Conservation (phyloP, 192 early-diverging fungal species). For the Ambispora gerdemannii region DNA sequence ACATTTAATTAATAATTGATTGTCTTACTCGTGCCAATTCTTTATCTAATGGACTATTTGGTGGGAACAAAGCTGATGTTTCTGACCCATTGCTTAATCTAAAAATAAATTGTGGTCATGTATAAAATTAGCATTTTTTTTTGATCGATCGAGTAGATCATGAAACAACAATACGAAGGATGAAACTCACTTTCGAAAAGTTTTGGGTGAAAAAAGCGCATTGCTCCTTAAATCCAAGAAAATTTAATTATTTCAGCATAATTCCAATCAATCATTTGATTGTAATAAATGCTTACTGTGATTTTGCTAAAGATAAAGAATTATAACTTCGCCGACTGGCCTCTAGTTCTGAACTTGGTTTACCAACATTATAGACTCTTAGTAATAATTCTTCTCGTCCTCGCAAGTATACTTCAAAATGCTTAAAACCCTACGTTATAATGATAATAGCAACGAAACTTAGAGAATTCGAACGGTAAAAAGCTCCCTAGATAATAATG, state of each 20-base stretch:
- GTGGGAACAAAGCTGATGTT: conserved; percentile 17
- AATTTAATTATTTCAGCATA: conserved; percentile 34
- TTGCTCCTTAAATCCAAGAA: conserved; percentile 26
- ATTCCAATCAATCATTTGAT: conserved; percentile 32
- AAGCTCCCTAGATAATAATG: too few species aligned
- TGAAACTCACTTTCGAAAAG: conserved; percentile 20
- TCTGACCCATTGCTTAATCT: conserved; percentile 15
- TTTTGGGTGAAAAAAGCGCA: conserved; percentile 28
- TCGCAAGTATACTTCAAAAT: conserved; percentile 64
- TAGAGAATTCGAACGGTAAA: background rate
- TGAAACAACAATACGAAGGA: background rate
- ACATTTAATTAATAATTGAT: background rate
- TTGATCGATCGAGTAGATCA: background rate
- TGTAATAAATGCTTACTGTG: conserved; percentile 38
- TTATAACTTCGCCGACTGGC: conserved; percentile 32
- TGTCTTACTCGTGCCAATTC: conserved; percentile 34
- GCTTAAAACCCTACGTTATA: conserved; percentile 56
- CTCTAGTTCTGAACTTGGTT: conserved; percentile 20
- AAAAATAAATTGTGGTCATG: background rate
- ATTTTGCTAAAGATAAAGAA: conserved; percentile 47
- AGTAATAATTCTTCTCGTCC: conserved; percentile 68
- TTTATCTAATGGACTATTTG: conserved; percentile 39
- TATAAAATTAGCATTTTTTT: background rate
- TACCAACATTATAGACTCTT: conserved; percentile 53
- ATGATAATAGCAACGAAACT: background rate